Base-by-base conservation (phyloP, 2,329 filamentous ascomycete species). In the Trichophyton mentagrophytes region DNA sequence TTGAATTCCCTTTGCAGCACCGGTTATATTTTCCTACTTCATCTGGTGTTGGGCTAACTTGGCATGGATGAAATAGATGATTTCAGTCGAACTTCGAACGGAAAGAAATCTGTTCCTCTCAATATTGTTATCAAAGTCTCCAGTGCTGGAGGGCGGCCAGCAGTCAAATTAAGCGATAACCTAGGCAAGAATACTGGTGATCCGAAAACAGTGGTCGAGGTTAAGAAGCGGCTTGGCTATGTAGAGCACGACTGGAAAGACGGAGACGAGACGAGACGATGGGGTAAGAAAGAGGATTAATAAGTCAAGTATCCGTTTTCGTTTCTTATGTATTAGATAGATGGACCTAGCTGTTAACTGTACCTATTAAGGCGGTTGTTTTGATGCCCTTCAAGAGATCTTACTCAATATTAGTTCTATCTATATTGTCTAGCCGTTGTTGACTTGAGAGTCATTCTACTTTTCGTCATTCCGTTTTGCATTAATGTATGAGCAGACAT, bases 121-220 rank as follows among this genome's bases (percentile, higher is more conserved):
- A 99, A 99, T 69, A 99, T 99, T 68, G 93, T 99, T 66, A 96
- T 99, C 76, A 99, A 99, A 77, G 81, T 99, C 63, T 89, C 89
- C 64, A 90, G 89, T 8, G 93, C 90, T 0, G 83, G 79, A 13
- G 91, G 91, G 4, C 83, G 85, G 55, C 83, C 87, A 0, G 91
- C 93, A 1, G 85, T 99, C 70, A 99, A 99, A 79, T 89, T 99
- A 66, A 96, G 85, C 65, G 87, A 92, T 72, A 96, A 97, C 69
- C 81, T 86, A 65, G 84, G 90, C 53, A 99, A 99, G 80, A 99
- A 99, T 69, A 97, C 90, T 0, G 93, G 93, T 6, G 87, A 96
- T 69, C 83, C 85, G 67, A 80, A 80, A 20, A 89, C 87, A 1
- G 88, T 99, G 0, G 79, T 85, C 61, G 83, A 85, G 66, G 90